phyloP scores from a whole-genome alignment of 2,329 filamentous ascomycete genomes.

The Xylariaceae sp. region DNA sequence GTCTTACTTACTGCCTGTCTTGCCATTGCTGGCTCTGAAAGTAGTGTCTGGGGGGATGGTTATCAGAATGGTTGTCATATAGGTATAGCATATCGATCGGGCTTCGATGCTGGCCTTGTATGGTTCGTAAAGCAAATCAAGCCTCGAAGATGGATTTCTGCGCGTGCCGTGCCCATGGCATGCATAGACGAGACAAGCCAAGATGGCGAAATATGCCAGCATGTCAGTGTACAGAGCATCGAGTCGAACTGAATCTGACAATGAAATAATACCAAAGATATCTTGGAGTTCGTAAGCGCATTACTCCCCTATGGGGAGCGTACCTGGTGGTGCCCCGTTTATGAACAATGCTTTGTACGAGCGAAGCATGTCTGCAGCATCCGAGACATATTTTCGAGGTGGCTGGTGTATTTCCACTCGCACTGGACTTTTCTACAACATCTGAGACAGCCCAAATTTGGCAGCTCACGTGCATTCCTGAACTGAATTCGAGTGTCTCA shows the following conservation, averaged over 20 bases:
- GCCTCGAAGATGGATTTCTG: background rate
- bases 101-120: background rate
- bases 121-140: slow-evolving; percentile 2
- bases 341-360: slow-evolving; percentile 6
- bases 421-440: background rate
- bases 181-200: slow-evolving; percentile 16
- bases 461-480: slow-evolving; percentile 1
- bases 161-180: background rate
- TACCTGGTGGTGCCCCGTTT: background rate
- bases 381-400: slow-evolving; percentile 7
- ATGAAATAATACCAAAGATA: background rate
- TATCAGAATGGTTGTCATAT: slow-evolving; percentile 29
- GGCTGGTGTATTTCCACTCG: background rate
- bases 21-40: background rate
- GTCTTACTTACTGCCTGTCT: background rate
- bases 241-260: background rate
- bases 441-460: slow-evolving; percentile 10
- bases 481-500: slow-evolving; percentile 5
- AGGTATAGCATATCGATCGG: slow-evolving; percentile 27
- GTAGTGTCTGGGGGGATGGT: slow-evolving; percentile 8
- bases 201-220: slow-evolving; percentile 10
- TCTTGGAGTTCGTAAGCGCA: background rate
- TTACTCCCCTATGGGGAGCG: background rate
- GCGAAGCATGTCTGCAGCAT: background rate
- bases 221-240: slow-evolving; percentile 10